Evolutionary conservation across 1,139 yeast genomes (phyloP).

Genomic region (Debaryomyces psychrophilus): DNA sequence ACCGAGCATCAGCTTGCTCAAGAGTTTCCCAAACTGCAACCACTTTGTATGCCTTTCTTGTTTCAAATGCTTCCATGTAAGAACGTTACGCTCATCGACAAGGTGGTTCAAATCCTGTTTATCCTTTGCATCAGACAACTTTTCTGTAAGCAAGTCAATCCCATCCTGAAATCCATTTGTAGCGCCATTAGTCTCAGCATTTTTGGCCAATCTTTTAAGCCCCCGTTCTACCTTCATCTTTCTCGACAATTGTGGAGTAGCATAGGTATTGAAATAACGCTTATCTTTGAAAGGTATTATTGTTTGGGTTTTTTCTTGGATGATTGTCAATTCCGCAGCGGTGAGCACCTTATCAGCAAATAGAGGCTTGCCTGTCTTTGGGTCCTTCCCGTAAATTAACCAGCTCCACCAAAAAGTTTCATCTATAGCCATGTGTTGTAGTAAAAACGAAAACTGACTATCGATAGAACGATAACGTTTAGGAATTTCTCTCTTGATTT

Average conservation of each 20-base stretch:
- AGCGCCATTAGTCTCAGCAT: slow-evolving; percentile 10
- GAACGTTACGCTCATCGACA: slow-evolving; percentile 29
- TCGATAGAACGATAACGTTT: slow-evolving; percentile 28
- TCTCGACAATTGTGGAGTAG: slow-evolving; percentile 48
- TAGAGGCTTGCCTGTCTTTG: slow-evolving; percentile 32
- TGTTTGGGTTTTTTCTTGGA: slow-evolving; percentile 20
- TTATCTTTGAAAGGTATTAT: slow-evolving; percentile 36
- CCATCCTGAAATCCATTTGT: slow-evolving; percentile 10
- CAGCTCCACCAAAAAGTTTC: slow-evolving; percentile 49
- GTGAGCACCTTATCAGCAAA: slow-evolving; percentile 28
- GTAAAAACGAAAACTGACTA: slow-evolving; percentile 28
- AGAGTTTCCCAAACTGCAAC: slow-evolving; percentile 23
- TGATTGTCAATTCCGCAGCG: slow-evolving; percentile 25
- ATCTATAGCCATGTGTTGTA: slow-evolving; percentile 30
- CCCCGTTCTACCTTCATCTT: slow-evolving; percentile 44
- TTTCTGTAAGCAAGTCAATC: slow-evolving; percentile 16
- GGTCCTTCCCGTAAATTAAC: slow-evolving; percentile 44
- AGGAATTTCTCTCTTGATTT: slow-evolving; percentile 33
- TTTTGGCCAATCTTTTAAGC: slow-evolving; percentile 23
- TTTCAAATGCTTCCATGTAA: slow-evolving; percentile 36
- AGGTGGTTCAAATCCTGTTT: slow-evolving; percentile 16
- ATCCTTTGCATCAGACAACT: slow-evolving; percentile 16
- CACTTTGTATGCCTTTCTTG: slow-evolving; percentile 24
- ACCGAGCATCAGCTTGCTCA: slow-evolving; percentile 21
- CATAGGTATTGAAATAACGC: slow-evolving; percentile 45